Conservation (phyloP, 2,329 filamentous ascomycete genomes). For the Fusarium domesticum region DNA sequence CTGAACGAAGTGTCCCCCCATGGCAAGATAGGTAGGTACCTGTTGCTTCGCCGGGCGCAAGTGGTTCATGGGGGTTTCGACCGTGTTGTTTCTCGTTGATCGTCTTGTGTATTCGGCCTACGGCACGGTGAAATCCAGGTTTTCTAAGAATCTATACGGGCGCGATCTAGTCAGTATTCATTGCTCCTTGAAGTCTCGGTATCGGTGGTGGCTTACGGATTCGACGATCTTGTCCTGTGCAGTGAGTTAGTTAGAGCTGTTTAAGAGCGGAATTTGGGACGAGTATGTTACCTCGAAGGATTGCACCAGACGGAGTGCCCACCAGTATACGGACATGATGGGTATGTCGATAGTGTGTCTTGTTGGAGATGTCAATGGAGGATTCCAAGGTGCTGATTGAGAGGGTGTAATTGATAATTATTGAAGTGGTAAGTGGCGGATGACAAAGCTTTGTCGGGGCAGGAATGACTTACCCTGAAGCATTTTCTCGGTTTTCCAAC, state of each 20-base stretch:
- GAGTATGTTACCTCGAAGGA: conserved; percentile 32
- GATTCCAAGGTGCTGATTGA: too few relatives aligned
- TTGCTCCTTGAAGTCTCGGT: background rate
- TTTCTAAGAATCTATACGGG: conserved; percentile 46
- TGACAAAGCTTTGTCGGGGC: conserved; percentile 14
- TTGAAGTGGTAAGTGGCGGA: conserved; percentile 11
- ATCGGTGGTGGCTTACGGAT: conserved; percentile 23
- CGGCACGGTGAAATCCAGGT: conserved; percentile 50
- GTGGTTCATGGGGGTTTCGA: conserved; percentile 48
- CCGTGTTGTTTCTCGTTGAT: conserved; percentile 50
- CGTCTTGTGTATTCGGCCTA: conserved; percentile 50
- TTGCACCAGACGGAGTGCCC: conserved; percentile 34
- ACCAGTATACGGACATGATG: conserved; percentile 35
- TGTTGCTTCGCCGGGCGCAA: conserved; percentile 52
- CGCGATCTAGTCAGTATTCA: background rate
- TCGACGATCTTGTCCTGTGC: conserved; percentile 35
- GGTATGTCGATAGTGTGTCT: conserved; percentile 1
- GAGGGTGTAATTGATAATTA: conserved; percentile 11
- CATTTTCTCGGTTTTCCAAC: background rate
- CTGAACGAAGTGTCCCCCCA: too few relatives aligned
- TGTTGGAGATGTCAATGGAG: conserved; percentile 1
- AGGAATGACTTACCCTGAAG: conserved; percentile 12
- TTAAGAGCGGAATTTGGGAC: fast-evolving
- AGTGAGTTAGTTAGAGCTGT: conserved; percentile 12
- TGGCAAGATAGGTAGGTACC: too few relatives aligned